Percentiles rank a stretch among this genome's conserved stretches.
Evolutionary conservation across 768 basidiomycete genomes (phyloP).

Genomic region (Amanita rimosa): DNA sequence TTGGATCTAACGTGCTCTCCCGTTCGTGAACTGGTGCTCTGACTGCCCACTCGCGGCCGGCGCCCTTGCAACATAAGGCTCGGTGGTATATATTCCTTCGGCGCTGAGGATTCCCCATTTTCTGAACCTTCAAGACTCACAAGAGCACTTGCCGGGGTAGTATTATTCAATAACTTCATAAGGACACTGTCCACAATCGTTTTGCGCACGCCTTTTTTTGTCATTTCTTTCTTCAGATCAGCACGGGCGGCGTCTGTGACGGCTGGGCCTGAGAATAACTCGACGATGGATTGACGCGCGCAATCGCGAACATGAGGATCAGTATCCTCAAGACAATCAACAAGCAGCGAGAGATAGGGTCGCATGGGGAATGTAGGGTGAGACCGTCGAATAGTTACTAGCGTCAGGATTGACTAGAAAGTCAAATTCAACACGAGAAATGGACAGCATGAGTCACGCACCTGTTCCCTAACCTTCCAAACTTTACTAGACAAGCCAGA

Average conservation of each 20-base stretch:
- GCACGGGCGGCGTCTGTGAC: constrained; percentile 82
- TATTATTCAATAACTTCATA: constrained; percentile 44
- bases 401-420: constrained; percentile 45
- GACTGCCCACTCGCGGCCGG: constrained; percentile 31
- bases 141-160: constrained; percentile 28
- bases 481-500: constrained; percentile 70
- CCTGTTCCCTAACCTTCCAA: constrained; percentile 82
- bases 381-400: constrained; percentile 62
- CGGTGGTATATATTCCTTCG: constrained; percentile 61
- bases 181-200: constrained; percentile 77
- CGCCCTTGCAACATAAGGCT: constrained; percentile 52
- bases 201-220: constrained; percentile 79
- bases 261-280: constrained; percentile 74
- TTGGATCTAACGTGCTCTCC: constrained; percentile 32
- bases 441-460: constrained; percentile 20
- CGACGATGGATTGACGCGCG: constrained; percentile 69
- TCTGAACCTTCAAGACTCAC: constrained; percentile 51
- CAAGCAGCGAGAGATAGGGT: constrained; percentile 68
- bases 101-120: constrained; percentile 33
- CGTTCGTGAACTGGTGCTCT: constrained; percentile 26
- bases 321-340: constrained; percentile 81
- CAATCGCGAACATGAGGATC: constrained; percentile 86
- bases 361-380: constrained; percentile 72
- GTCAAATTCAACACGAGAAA: neutral
- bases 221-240: constrained; percentile 88